phyloP scores from a whole-genome alignment of 768 basidiomycete species.

The Russula griseocarnosa region DNA sequence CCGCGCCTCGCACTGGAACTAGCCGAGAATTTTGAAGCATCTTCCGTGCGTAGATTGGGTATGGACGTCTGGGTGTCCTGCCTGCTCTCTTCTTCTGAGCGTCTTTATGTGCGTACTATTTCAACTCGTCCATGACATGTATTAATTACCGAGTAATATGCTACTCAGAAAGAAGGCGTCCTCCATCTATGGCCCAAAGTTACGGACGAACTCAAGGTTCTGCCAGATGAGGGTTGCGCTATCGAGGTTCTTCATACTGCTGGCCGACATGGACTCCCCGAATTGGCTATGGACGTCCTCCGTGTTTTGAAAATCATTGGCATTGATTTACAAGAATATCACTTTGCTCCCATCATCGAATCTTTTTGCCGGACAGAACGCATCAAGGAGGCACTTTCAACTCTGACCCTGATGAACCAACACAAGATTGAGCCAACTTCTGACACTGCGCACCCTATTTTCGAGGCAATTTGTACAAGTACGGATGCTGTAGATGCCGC shows the following conservation, averaged over 20 bases:
- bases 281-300: slow-evolving; percentile 64
- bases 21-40: slow-evolving; percentile 54
- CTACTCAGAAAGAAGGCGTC: slow-evolving; percentile 61
- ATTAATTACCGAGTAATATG: background rate
- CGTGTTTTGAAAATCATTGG: slow-evolving; percentile 49
- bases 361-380: slow-evolving; percentile 57
- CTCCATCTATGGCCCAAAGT: slow-evolving; percentile 56
- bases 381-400: slow-evolving; percentile 58
- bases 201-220: slow-evolving; percentile 48
- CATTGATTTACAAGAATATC: slow-evolving; percentile 58
- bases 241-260: slow-evolving; percentile 67
- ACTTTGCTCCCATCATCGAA: slow-evolving; percentile 74
- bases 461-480: slow-evolving; percentile 44
- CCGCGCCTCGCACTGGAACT: slow-evolving; percentile 72
- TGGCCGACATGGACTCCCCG: slow-evolving; percentile 65
- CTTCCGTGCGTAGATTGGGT: slow-evolving; percentile 51
- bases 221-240: slow-evolving; percentile 73
- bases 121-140: background rate
- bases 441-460: slow-evolving; percentile 53
- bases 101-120: slow-evolving; percentile 56
- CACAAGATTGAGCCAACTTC: slow-evolving; percentile 47
- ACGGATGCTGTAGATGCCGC: slow-evolving; percentile 57
- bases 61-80: slow-evolving; percentile 60
- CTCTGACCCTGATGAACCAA: slow-evolving; percentile 57
- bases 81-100: slow-evolving; percentile 58